These are phyloP conservation scores for Dactylellina parvicollis DNA, from an alignment of 2,329 filamentous ascomycete genomes.

Conservation along the genomic window DNA sequence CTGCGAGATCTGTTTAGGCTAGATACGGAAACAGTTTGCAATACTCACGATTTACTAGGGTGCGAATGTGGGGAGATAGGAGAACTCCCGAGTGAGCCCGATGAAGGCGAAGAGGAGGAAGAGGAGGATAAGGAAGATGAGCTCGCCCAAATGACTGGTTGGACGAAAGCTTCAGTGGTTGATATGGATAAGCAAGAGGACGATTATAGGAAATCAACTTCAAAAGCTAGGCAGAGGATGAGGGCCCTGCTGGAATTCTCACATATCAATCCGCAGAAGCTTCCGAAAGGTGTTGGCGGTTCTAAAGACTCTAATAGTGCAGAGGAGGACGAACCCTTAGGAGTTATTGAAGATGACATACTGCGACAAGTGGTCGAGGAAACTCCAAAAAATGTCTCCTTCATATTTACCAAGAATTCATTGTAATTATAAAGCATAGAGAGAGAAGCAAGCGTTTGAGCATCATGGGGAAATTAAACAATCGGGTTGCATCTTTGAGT, in stretches of 20 bases:
- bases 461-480: too few relatives aligned
- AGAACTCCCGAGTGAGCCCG: conserved; percentile 58
- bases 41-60: conserved; percentile 74
- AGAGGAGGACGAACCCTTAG: conserved; percentile 56
- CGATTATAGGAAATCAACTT: conserved; percentile 50
- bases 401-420: conserved; percentile 56
- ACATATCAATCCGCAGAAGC: conserved; percentile 56
- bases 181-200: conserved; percentile 60
- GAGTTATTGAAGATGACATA: conserved; percentile 65
- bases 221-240: conserved; percentile 39
- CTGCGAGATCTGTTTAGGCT: conserved; percentile 74
- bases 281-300: conserved; percentile 22
- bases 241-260: conserved; percentile 54
- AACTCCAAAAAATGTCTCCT: conserved; percentile 59
- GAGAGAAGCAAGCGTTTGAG: background rate
- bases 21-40: conserved; percentile 70
- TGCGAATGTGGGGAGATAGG: conserved; percentile 72
- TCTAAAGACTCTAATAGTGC: conserved; percentile 41
- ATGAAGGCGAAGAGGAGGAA: conserved; percentile 60
- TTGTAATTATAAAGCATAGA: conserved; percentile 12
- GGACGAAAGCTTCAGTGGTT: conserved; percentile 57
- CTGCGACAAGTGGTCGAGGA: conserved; percentile 66
- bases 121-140: conserved; percentile 60
- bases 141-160: conserved; percentile 56
- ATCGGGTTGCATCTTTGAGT: too few relatives aligned